Conservation (phyloP, 2,329 filamentous ascomycete genomes). For the Sarocladium strictum region DNA sequence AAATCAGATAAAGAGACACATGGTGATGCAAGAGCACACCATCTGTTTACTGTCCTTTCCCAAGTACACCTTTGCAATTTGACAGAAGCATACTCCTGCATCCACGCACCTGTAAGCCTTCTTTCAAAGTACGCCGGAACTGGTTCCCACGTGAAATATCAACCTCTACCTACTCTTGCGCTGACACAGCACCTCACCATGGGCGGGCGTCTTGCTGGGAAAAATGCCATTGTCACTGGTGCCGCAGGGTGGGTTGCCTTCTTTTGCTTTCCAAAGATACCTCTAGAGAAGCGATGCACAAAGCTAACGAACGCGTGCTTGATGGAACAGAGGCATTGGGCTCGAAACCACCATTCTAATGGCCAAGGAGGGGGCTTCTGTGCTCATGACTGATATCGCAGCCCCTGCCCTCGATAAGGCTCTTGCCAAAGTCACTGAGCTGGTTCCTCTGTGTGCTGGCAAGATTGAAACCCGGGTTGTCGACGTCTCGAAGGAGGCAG, state of each 20-base stretch:
- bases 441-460: conserved; percentile 41
- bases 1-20: not conserved
- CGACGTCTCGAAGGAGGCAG: conserved; percentile 64
- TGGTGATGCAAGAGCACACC: not conserved
- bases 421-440: conserved; percentile 50
- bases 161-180: not conserved
- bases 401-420: conserved; percentile 57
- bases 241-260: conserved; percentile 54
- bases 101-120: no score
- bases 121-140: no score
- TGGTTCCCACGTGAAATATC: no score
- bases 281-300: not conserved
- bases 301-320: not conserved
- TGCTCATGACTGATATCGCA: conserved; percentile 67
- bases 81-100: no score
- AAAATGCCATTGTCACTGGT: conserved; percentile 54
- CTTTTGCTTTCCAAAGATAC: not conserved
- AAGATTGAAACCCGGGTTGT: conserved; percentile 47
- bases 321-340: conserved; percentile 56
- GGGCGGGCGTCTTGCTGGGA: conserved; percentile 18
- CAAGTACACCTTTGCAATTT: no score
- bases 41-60: no score
- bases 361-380: conserved; percentile 62
- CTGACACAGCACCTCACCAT: conserved; percentile 11
- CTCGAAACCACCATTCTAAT: conserved; percentile 71